Evolutionary conservation across 208 protist genomes (phyloP).

Genomic region (Acanthamoeba sp.): DNA sequence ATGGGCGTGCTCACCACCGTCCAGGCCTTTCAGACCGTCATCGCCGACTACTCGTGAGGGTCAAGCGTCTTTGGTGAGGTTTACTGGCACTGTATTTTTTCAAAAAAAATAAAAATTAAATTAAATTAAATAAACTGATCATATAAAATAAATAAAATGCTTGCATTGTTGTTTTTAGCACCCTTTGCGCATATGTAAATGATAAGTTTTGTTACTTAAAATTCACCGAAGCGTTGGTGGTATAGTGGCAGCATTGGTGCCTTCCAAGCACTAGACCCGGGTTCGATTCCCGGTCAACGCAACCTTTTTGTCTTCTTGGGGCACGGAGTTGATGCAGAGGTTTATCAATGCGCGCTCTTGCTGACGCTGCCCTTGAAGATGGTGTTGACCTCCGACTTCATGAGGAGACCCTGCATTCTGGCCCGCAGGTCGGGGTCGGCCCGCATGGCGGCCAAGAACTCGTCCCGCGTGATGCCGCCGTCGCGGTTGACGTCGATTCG

Average conservation of each 20-base stretch:
- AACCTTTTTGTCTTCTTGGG: too few species aligned
- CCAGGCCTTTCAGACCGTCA: slow-evolving; percentile 4
- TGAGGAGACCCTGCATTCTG: slow-evolving; percentile 16
- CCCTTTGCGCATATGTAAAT: too few species aligned
- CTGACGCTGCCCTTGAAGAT: slow-evolving; percentile 25
- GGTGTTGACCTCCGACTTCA: slow-evolving; percentile 27
- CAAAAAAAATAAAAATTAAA: too few species aligned
- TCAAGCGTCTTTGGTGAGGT: too few species aligned
- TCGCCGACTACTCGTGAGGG: slow-evolving; percentile 23
- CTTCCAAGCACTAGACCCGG: slow-evolving; percentile 70
- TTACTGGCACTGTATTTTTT: too few species aligned
- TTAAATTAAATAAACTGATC: too few species aligned
- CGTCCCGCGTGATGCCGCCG: slow-evolving; percentile 23
- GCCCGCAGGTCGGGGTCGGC: slow-evolving; percentile 23
- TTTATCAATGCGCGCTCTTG: background rate
- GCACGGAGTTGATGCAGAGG: too few species aligned
- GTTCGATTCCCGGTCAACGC: slow-evolving; percentile 72
- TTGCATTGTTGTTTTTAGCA: too few species aligned
- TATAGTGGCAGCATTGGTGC: slow-evolving; percentile 71
- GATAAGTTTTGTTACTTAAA: too few species aligned
- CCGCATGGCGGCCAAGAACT: slow-evolving; percentile 33
- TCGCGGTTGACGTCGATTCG: slow-evolving; percentile 25
- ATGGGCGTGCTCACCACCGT: slow-evolving; percentile 46
- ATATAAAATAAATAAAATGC: too few species aligned
- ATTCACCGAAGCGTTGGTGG: too few species aligned